These are phyloP conservation scores for Syzygium malaccense DNA, from an alignment of 441 rosid genomes.

Conservation along the genomic window DNA sequence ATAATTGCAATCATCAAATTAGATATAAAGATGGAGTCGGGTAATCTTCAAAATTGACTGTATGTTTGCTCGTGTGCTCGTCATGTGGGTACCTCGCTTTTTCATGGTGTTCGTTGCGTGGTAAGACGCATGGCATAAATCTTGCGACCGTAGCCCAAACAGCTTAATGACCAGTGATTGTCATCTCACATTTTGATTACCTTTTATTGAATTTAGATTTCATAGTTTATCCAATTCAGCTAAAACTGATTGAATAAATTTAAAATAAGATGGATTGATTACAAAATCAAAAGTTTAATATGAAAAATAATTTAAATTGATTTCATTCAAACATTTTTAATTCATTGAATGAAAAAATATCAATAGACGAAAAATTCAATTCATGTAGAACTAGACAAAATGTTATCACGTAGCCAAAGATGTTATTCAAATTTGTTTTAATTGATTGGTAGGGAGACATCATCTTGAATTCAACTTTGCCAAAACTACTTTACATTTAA, in stretches of 20 bases:
- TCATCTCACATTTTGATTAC: neutral
- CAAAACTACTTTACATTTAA: neutral
- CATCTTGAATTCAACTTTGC: neutral
- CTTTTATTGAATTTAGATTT: neutral
- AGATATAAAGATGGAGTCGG: no score
- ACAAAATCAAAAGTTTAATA: neutral
- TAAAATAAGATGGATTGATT: neutral
- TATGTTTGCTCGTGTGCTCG: neutral
- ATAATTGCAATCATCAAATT: no score
- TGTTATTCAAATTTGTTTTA: neutral
- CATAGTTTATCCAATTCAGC: neutral
- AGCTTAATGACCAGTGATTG: neutral
- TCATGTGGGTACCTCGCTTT: neutral
- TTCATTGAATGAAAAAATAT: neutral
- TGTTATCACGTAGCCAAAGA: neutral
- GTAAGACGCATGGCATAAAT: neutral
- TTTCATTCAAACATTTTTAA: neutral
- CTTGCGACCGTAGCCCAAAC: neutral
- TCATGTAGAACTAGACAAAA: neutral
- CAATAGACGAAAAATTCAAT: neutral
- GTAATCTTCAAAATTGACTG: neutral
- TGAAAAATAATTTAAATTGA: neutral
- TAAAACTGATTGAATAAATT: neutral
- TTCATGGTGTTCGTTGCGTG: neutral
- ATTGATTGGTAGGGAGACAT: neutral